Evolutionary conservation across 495 filamentous ascomycete genomes (phyloP), one percentile per base, ranked within the genome.

Genomic region (Aspergillus carlsbadensis): DNA sequence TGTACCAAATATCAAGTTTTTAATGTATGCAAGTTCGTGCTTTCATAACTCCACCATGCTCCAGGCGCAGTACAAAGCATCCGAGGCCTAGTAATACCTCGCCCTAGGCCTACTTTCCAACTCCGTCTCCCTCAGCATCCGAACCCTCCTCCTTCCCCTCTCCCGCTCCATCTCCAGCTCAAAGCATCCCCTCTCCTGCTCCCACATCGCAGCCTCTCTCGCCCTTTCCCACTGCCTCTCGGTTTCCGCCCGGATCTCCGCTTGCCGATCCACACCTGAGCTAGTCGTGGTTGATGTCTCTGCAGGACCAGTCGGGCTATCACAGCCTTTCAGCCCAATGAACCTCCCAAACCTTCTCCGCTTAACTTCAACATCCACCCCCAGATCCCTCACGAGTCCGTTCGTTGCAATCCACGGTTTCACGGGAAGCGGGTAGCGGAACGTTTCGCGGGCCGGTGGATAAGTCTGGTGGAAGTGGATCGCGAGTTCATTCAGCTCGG

Each of bases 391-490:
- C 8, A 50, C 11, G 15, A 35, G 17, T 8, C 47, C 47, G 4
- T 40, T 41, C 1, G 65, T 60, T 0, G 71, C 66, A 7, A 80
- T 37, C 78, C 76, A 74, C 8, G 71, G 57, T 13, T 59, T 58
- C 5, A 86, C 78, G 1, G 47, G 61, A n/a, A 72, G 79, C 3
- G 91, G 90, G 66, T 96, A 94, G n/a, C 71, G 64, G 36, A 51
- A 48, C 1, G 81, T 86, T 63, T 74, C 82, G 0, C 52, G 57
- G 15, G 67, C 70, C 60, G 37, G 84, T 75, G 48, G 85, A 80
- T 58, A 72, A 42, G 81, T 74, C 66, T 96, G 90, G 69, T 91
- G 85, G 70, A 90, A 94, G 67, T 88, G 87, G 35, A 76, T 71
- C 7, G 90, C 89, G 6, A 96, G 83, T 34, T 67, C 67, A 64